Evolutionary conservation across 768 basidiomycete genomes (phyloP).

Genomic region (Russula lepida): DNA sequence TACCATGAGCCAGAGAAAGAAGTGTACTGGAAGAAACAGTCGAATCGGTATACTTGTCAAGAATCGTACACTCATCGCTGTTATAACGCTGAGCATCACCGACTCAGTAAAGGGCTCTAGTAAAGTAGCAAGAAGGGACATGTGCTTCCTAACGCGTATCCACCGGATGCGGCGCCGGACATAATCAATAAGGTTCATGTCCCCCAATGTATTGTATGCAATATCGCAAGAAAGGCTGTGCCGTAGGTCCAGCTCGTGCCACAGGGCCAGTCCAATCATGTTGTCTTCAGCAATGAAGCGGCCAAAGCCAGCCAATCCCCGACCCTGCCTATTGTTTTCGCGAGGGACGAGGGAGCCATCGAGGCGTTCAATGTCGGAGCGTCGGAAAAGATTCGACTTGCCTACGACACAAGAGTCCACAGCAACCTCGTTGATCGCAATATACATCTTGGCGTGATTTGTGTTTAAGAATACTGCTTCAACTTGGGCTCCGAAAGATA

Average conservation of each 20-base stretch:
- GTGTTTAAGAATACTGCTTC: conserved; percentile 96
- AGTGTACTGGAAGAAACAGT: conserved; percentile 52
- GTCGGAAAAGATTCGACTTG: conserved; percentile 90
- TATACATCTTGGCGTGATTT: conserved; percentile 96
- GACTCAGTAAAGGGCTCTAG: conserved; percentile 92
- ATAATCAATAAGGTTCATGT: conserved; percentile 80
- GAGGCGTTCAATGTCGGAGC: conserved; percentile 75
- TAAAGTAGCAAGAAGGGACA: conserved; percentile 81
- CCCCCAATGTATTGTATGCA: conserved; percentile 80
- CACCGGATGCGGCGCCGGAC: conserved; percentile 86
- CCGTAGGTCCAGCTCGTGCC: conserved; percentile 85
- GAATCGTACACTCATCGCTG: conserved; percentile 43
- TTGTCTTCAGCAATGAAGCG: conserved; percentile 96
- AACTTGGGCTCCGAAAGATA: conserved; percentile 66
- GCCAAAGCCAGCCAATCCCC: conserved; percentile 72
- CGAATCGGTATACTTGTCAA: conserved; percentile 44
- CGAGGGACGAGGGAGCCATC: conserved; percentile 51
- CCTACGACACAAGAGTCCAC: conserved; percentile 95
- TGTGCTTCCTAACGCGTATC: conserved; percentile 94
- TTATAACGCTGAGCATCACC: conserved; percentile 59
- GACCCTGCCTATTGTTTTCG: conserved; percentile 26
- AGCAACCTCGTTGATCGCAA: conserved; percentile 84
- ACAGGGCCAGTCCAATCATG: conserved; percentile 86
- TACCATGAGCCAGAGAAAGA: conserved; percentile 60
- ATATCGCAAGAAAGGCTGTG: conserved; percentile 91